Conservation (phyloP, 371 early-diverging fungal species). For the Chytridiales sp. region DNA sequence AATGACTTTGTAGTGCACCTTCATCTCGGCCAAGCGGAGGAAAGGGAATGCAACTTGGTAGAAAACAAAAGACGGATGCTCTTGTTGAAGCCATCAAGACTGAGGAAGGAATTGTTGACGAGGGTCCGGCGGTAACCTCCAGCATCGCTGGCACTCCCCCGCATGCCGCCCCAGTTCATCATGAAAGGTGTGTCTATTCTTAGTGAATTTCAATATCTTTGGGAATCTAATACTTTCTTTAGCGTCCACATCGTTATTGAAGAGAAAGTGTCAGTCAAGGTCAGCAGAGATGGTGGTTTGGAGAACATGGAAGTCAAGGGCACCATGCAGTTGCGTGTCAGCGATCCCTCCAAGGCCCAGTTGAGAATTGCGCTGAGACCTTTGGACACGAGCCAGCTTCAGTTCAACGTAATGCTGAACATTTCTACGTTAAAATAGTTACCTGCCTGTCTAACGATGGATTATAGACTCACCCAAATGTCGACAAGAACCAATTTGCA, state of each 20-base stretch:
- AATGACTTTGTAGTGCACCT: too few relatives aligned
- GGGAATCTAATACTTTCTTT: neutral
- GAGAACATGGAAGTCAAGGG: conserved; percentile 92
- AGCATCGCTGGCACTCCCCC: conserved; percentile 2
- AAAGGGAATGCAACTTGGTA: conserved; percentile 91
- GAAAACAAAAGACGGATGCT: conserved; percentile 73
- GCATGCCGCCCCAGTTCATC: conserved; percentile 15
- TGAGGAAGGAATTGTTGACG: conserved; percentile 55
- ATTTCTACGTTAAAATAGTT: neutral
- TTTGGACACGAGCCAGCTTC: conserved; percentile 61
- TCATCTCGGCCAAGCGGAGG: conserved; percentile 47
- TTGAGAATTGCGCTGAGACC: conserved; percentile 59
- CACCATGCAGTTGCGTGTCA: conserved; percentile 74
- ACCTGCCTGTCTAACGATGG: neutral
- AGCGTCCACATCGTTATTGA: conserved; percentile 84
- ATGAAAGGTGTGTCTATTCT: conserved; percentile 40
- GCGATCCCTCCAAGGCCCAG: conserved; percentile 61
- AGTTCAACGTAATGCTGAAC: conserved; percentile 66
- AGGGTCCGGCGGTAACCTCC: neutral
- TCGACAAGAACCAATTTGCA: conserved; percentile 87
- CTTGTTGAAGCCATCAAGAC: conserved; percentile 82
- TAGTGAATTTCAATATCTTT: neutral
- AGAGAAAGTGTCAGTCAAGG: conserved; percentile 78
- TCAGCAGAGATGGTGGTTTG: conserved; percentile 90
- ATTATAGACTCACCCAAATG: conserved; percentile 90